These are phyloP conservation scores for Ganoderma leucocontextum DNA, from an alignment of 1,284 basidiomycete species.

Conservation along the genomic window DNA sequence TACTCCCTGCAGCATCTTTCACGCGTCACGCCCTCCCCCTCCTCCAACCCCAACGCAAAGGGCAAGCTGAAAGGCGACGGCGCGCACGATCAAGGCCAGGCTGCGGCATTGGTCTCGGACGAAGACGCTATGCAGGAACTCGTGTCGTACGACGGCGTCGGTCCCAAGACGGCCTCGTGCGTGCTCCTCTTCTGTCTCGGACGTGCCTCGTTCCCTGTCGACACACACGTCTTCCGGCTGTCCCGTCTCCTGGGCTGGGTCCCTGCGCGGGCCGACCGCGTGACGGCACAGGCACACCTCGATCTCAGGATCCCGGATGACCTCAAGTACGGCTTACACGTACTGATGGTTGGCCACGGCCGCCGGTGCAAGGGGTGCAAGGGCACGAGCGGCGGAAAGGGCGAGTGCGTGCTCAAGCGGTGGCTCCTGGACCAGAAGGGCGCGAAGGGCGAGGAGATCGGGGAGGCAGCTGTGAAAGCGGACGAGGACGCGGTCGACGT, in stretches of 20 bases:
- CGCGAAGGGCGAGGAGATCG: conserved; percentile 35
- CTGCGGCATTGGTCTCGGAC: conserved; percentile 51
- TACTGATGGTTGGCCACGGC: conserved; percentile 75
- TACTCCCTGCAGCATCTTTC: conserved; percentile 66
- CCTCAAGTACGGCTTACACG: conserved; percentile 78
- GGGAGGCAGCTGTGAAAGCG: conserved; percentile 24
- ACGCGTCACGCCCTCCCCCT: conserved; percentile 31
- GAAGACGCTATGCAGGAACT: conserved; percentile 75
- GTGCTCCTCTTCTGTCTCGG: conserved; percentile 82
- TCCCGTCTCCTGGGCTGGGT: conserved; percentile 76
- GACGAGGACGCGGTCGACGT: conserved; percentile 13
- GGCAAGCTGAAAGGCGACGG: conserved; percentile 14
- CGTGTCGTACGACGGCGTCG: conserved; percentile 74
- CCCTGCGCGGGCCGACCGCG: conserved; percentile 66
- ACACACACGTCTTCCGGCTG: conserved; percentile 78
- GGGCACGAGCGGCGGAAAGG: conserved; percentile 37
- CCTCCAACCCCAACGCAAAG: not conserved
- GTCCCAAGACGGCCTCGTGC: conserved; percentile 83
- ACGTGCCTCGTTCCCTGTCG: conserved; percentile 79
- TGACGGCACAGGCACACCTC: conserved; percentile 76
- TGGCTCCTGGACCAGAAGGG: conserved; percentile 40
- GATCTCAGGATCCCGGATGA: conserved; percentile 68
- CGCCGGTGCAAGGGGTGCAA: conserved; percentile 64
- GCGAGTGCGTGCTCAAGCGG: conserved; percentile 43
- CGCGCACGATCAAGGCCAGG: conserved; percentile 11